Evolutionary conservation across 1,284 basidiomycete genomes (phyloP).

Genomic region (Abortiporus biennis): DNA sequence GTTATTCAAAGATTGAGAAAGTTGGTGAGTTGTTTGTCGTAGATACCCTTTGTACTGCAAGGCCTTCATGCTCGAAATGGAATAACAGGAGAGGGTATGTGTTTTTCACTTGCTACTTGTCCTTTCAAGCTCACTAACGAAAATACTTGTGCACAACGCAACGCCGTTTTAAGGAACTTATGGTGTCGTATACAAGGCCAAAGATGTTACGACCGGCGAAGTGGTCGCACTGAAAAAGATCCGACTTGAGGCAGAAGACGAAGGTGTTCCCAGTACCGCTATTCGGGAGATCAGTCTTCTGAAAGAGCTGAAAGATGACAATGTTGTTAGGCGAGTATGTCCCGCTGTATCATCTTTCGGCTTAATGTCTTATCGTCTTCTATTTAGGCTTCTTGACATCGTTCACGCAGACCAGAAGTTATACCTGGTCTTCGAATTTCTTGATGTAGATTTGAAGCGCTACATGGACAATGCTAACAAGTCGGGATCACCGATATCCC

Average conservation of each 20-base stretch:
- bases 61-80: constrained; percentile 7
- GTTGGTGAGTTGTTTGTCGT: constrained; percentile 23
- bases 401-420: constrained; percentile 96
- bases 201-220: constrained; percentile 66
- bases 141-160: background rate
- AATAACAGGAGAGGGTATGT: constrained; percentile 6
- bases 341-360: constrained; percentile 8
- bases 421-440: constrained; percentile 95
- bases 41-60: background rate
- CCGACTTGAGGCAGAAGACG: constrained; percentile 94
- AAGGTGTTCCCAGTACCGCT: constrained; percentile 96
- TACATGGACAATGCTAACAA: constrained; percentile 90
- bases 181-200: constrained; percentile 95
- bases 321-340: constrained; percentile 86
- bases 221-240: constrained; percentile 98
- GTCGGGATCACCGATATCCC: constrained; percentile 62
- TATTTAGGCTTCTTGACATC: constrained; percentile 85
- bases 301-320: constrained; percentile 94
- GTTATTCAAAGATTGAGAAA: constrained; percentile 35
- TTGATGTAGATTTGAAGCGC: constrained; percentile 91
- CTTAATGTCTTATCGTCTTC: constrained; percentile 9
- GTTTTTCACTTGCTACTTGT: background rate
- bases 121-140: background rate
- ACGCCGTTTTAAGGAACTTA: constrained; percentile 76
- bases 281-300: constrained; percentile 96